Conservation (phyloP, 306 rosid species). For the Crotalaria pallida region DNA sequence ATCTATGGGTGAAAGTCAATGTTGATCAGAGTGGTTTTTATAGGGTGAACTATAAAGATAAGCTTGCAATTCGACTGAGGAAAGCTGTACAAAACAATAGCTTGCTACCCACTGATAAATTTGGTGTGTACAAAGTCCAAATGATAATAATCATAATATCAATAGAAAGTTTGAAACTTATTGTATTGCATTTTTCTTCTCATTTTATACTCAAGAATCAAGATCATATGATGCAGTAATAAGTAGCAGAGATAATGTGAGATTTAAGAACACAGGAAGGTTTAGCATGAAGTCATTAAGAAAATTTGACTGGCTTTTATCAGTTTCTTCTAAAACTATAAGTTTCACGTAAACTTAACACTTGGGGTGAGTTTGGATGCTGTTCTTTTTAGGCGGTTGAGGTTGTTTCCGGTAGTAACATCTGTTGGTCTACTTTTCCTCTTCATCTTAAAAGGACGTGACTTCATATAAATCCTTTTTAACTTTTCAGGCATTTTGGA, state of each 20-base stretch:
- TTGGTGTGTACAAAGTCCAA: constrained; percentile 29
- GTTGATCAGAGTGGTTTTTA: constrained; percentile 54
- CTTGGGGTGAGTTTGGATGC: not conserved
- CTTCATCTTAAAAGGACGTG: not conserved
- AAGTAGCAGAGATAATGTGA: not conserved
- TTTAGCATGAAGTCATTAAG: not conserved
- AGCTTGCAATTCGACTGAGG: constrained; percentile 43
- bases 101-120: constrained; percentile 48
- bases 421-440: not conserved
- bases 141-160: not conserved
- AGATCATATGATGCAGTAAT: not conserved
- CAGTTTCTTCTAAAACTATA: not conserved
- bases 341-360: not conserved
- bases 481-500: constrained; percentile 54
- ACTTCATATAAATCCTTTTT: not conserved
- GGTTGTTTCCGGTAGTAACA: not conserved
- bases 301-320: not conserved
- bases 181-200: not conserved
- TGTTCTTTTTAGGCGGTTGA: not conserved
- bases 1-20: constrained; percentile 55
- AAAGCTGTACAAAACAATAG: constrained; percentile 40
- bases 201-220: not conserved
- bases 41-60: constrained; percentile 54
- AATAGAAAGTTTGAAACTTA: constrained; percentile 2
- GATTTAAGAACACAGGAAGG: not conserved